Evolutionary conservation across 2,329 filamentous ascomycete genomes (phyloP).

Genomic region (Penicillium rolfsii): DNA sequence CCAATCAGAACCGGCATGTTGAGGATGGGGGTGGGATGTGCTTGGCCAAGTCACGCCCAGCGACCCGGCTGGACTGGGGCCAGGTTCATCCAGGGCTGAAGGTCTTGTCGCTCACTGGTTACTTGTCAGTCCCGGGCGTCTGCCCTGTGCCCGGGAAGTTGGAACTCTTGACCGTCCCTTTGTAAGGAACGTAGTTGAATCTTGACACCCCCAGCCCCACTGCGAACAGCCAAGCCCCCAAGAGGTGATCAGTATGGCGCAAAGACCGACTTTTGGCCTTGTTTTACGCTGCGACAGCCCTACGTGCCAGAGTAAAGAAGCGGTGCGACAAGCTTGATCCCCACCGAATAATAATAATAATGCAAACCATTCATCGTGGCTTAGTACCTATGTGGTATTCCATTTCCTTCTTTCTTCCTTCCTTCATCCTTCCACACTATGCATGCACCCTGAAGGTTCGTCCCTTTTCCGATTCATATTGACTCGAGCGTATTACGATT

Average conservation of each 20-base stretch:
- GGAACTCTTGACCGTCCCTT: neutral
- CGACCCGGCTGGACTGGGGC: neutral
- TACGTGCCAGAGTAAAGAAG: conserved; percentile 14
- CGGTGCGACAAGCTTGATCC: conserved; percentile 10
- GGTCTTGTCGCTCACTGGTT: neutral
- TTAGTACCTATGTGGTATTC: neutral
- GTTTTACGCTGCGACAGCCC: conserved; percentile 15
- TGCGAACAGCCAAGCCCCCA: neutral
- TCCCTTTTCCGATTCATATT: neutral
- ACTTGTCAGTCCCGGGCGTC: neutral
- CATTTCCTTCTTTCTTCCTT: neutral
- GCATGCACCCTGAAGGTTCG: neutral
- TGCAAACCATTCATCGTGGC: neutral
- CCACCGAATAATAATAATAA: neutral
- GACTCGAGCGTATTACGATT: neutral
- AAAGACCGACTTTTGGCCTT: conserved; percentile 14
- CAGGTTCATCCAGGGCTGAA: neutral
- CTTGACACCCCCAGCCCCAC: neutral
- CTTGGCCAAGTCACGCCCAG: neutral
- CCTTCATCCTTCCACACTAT: neutral
- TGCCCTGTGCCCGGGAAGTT: neutral
- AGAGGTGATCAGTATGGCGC: neutral
- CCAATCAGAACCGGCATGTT: neutral
- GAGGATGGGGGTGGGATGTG: neutral
- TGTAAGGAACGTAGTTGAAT: neutral